Evolutionary conservation across 2,329 filamentous ascomycete species (phyloP).

Genomic region (Penicillium sp.): DNA sequence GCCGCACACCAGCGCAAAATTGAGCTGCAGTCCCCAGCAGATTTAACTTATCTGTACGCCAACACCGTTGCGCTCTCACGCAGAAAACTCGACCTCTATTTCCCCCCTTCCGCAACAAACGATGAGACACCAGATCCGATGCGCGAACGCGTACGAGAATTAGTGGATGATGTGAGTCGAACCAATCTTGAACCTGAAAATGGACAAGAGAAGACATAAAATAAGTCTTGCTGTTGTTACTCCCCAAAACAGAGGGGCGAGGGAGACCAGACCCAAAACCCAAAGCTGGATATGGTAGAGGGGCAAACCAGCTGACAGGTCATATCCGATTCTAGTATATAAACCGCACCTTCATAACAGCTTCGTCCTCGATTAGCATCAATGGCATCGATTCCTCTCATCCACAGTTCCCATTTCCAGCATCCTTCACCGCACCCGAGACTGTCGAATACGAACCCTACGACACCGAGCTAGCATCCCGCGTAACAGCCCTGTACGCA

Average conservation of each 20-base stretch:
- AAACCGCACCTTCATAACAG: slow-evolving; percentile 44
- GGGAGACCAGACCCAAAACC: not conserved
- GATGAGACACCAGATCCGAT: slow-evolving; percentile 42
- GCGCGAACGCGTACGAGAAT: slow-evolving; percentile 44
- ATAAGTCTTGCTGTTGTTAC: not conserved
- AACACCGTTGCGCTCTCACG: slow-evolving; percentile 48
- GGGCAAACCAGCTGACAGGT: not conserved
- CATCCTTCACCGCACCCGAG: slow-evolving; percentile 39
- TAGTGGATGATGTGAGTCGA: slow-evolving; percentile 41
- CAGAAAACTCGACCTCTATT: slow-evolving; percentile 50
- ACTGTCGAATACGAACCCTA: slow-evolving; percentile 51
- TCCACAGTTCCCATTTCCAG: slow-evolving; percentile 32
- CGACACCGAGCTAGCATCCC: slow-evolving; percentile 45
- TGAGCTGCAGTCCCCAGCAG: slow-evolving; percentile 52
- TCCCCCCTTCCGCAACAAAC: slow-evolving; percentile 46
- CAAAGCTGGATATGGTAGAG: not conserved
- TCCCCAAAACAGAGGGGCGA: not conserved
- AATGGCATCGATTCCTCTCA: slow-evolving; percentile 48
- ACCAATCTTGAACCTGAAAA: not conserved
- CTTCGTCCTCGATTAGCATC: slow-evolving; percentile 47
- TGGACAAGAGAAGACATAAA: not conserved
- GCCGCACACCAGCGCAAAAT: slow-evolving; percentile 50
- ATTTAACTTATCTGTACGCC: slow-evolving; percentile 51
- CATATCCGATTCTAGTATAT: slow-evolving; percentile 39
- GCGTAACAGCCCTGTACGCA: slow-evolving; percentile 47